A percentile compares a stretch with the other conserved stretches of the same genome.
phyloP scores from a whole-genome alignment of 495 filamentous ascomycete genomes.

The Aspergillus biplanus region DNA sequence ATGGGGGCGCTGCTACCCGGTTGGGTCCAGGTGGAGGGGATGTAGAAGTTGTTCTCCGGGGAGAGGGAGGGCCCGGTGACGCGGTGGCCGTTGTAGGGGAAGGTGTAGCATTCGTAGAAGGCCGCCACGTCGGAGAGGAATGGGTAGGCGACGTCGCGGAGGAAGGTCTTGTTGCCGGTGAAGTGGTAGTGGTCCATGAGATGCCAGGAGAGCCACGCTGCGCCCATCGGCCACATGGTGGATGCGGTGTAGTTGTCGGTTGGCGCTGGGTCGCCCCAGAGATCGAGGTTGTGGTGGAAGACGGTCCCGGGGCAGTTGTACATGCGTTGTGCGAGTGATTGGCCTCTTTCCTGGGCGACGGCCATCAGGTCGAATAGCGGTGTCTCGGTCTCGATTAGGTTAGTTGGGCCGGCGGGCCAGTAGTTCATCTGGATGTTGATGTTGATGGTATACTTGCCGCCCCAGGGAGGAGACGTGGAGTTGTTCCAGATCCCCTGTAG shows the following conservation, averaged over 20 bases:
- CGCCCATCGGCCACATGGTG: constrained; percentile 18
- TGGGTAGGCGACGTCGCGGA: constrained; percentile 7
- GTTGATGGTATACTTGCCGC: constrained; percentile 16
- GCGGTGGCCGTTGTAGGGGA: constrained; percentile 8
- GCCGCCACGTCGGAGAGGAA: constrained; percentile 3
- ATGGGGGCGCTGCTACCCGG: not conserved
- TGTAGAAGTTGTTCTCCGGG: constrained; percentile 14
- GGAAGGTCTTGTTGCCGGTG: constrained; percentile 8
- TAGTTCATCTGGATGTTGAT: constrained; percentile 21
- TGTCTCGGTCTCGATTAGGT: constrained; percentile 12
- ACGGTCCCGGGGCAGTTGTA: constrained; percentile 12
- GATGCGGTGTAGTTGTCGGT: constrained; percentile 16
- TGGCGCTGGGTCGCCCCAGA: constrained; percentile 15
- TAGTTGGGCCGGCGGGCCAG: constrained; percentile 12
- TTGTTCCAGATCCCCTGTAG: constrained; percentile 17
- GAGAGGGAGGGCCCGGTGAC: constrained; percentile 16
- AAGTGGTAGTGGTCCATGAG: constrained; percentile 17
- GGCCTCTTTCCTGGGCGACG: not conserved
- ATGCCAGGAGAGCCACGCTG: constrained; percentile 11
- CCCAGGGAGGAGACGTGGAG: constrained; percentile 10
- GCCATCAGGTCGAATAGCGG: constrained; percentile 12
- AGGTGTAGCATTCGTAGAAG: constrained; percentile 18
- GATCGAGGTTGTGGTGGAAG: constrained; percentile 15
- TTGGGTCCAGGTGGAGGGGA: constrained; percentile 8
- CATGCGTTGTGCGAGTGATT: constrained; percentile 5